A percentile compares a stretch with the other conserved stretches of the same genome.
These are phyloP conservation scores for Cenchrus americanus DNA, from an alignment of 176 grass and related monocot species.

Conservation along the genomic window DNA sequence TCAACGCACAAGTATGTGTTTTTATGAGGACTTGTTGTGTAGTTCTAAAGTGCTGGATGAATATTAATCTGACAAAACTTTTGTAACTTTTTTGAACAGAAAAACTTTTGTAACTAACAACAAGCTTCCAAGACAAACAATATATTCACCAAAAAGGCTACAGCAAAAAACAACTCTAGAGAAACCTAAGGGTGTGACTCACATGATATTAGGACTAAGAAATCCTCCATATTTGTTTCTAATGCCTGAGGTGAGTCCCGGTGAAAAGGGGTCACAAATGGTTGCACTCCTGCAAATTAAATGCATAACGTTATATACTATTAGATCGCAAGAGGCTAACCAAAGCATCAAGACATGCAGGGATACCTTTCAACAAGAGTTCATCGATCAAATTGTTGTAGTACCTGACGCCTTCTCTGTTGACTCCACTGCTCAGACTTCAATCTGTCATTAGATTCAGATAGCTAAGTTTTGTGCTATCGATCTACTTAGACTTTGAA, in stretches of 20 bases:
- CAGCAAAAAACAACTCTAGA: not conserved
- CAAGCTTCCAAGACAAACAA: not conserved
- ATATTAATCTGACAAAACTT: not conserved
- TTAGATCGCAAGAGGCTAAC: not conserved
- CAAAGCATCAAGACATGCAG: not conserved
- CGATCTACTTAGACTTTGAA: not conserved
- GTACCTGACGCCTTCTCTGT: conserved; percentile 52
- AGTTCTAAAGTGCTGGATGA: not conserved
- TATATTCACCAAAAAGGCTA: not conserved
- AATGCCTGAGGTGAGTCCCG: conserved; percentile 66
- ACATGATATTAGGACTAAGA: conserved; percentile 61
- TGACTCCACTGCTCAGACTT: conserved; percentile 56
- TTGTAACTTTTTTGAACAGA: too few species aligned
- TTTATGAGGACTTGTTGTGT: not conserved
- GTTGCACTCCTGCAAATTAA: conserved; percentile 48
- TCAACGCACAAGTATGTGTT: not conserved
- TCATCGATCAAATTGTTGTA: conserved; percentile 67
- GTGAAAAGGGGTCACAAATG: conserved; percentile 68
- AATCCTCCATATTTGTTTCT: conserved; percentile 66
- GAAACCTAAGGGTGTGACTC: conserved; percentile 11
- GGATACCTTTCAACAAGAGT: conserved; percentile 46
- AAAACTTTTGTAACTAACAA: not conserved
- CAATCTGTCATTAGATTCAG: conserved; percentile 50
- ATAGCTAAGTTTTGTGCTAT: not conserved
- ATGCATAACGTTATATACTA: not conserved